Percentiles rank a stretch among this genome's conserved stretches.
phyloP scores from a whole-genome alignment of 2,329 filamentous ascomycete species.

The Rhynchosporium agropyri region DNA sequence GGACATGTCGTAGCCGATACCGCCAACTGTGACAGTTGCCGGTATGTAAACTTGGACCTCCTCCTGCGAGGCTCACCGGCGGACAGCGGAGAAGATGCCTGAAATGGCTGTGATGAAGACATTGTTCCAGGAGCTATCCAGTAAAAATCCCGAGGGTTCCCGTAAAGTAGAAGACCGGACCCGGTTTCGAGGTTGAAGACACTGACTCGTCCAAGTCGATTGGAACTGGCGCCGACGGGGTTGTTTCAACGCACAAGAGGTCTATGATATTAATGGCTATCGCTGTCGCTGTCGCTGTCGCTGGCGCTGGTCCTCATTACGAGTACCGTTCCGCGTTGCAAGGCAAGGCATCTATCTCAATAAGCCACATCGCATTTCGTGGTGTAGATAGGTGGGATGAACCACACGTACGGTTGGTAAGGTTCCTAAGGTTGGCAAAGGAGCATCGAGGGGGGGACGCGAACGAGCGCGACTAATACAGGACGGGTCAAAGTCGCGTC shows the following conservation, averaged over 20 bases:
- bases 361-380: neutral
- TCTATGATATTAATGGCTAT: neutral
- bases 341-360: too few species aligned
- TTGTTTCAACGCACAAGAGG: neutral
- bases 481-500: too few species aligned
- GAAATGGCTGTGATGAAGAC: constrained; percentile 53
- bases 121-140: constrained; percentile 31
- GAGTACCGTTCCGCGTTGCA: too few species aligned
- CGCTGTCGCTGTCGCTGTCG: neutral
- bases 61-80: constrained; percentile 30
- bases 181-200: neutral
- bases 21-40: constrained; percentile 76
- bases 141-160: neutral
- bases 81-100: constrained; percentile 50
- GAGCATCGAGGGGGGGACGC: too few species aligned
- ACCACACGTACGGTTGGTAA: too few species aligned
- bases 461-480: too few species aligned
- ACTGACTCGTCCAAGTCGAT: too few species aligned
- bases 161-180: neutral
- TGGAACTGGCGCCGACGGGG: neutral
- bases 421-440: too few species aligned
- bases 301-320: too few species aligned
- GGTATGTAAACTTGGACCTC: constrained; percentile 79
- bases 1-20: constrained; percentile 73
- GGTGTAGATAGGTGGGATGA: neutral